Conservation (phyloP, 371 early-diverging fungal species). For the Mucor sp. region DNA sequence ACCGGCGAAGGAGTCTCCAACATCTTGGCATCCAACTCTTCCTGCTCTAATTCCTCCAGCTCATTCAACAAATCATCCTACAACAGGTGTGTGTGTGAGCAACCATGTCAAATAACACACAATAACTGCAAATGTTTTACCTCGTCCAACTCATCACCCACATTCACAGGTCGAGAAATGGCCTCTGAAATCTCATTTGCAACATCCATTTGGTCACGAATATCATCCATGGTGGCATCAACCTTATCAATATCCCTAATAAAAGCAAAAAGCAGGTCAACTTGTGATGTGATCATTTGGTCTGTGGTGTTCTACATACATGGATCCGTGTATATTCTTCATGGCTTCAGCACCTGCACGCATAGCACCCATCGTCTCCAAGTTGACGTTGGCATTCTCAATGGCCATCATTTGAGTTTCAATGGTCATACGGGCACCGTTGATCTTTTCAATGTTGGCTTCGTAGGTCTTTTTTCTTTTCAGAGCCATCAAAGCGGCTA, state of each 20-base stretch:
- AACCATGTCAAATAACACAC: background rate
- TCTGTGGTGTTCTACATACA: conserved; percentile 56
- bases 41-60: conserved; percentile 93
- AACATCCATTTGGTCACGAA: conserved; percentile 96
- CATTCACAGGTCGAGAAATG: conserved; percentile 85
- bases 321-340: conserved; percentile 91
- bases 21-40: conserved; percentile 87
- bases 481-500: conserved; percentile 91
- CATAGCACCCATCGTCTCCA: conserved; percentile 97
- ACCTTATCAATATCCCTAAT: conserved; percentile 92
- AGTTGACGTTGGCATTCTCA: conserved; percentile 94
- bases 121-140: conserved; percentile 27
- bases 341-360: conserved; percentile 92
- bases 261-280: background rate
- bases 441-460: conserved; percentile 85
- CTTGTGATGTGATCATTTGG: background rate
- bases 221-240: conserved; percentile 96
- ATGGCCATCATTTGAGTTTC: conserved; percentile 96
- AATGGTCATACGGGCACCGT: conserved; percentile 88
- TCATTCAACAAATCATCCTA: conserved; percentile 90
- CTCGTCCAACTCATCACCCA: conserved; percentile 91
- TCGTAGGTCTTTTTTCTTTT: conserved; percentile 93
- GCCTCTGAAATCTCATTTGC: conserved; percentile 95
- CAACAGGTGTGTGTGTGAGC: background rate
- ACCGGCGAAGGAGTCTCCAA: conserved; percentile 75